Conservation (phyloP, 495 filamentous ascomycete species). For the Poronia punctata region DNA sequence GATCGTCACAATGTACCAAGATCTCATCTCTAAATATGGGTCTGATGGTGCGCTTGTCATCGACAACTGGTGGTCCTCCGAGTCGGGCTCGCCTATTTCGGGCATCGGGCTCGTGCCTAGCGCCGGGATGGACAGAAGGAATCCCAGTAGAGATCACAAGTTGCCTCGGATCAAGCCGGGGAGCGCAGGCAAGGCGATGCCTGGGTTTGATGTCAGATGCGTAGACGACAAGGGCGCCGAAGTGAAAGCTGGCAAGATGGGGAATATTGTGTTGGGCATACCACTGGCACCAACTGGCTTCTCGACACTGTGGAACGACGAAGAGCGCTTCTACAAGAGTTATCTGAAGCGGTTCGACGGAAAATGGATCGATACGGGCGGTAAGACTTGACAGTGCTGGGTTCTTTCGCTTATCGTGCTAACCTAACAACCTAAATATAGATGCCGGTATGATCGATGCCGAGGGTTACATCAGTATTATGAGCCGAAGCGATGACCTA, state of each 20-base stretch:
- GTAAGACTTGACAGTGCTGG: slow-evolving; percentile 8
- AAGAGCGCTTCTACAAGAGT: slow-evolving; percentile 71
- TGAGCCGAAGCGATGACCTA: slow-evolving; percentile 83
- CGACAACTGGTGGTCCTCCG: slow-evolving; percentile 96
- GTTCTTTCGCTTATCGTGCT: not conserved
- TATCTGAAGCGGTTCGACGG: slow-evolving; percentile 77
- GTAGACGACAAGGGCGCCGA: slow-evolving; percentile 74
- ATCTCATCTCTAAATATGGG: slow-evolving; percentile 57
- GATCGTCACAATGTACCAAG: slow-evolving; percentile 72
- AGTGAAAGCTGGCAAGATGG: slow-evolving; percentile 64
- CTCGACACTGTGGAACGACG: slow-evolving; percentile 76
- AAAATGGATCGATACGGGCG: slow-evolving; percentile 77
- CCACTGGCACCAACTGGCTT: slow-evolving; percentile 83
- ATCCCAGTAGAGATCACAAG: slow-evolving; percentile 15
- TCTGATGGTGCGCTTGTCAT: slow-evolving; percentile 61
- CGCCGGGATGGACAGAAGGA: slow-evolving; percentile 36
- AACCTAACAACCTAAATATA: slow-evolving; percentile 10
- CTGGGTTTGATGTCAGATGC: slow-evolving; percentile 78
- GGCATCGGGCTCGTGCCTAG: slow-evolving; percentile 62
- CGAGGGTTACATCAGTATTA: slow-evolving; percentile 78
- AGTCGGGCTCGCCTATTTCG: slow-evolving; percentile 84
- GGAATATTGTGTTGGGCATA: slow-evolving; percentile 79
- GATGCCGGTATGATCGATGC: slow-evolving; percentile 81
- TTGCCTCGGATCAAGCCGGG: slow-evolving; percentile 62
- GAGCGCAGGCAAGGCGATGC: slow-evolving; percentile 82